phyloP scores from a whole-genome alignment of 495 filamentous ascomycete species.

The Aspergillus carlsbadensis region DNA sequence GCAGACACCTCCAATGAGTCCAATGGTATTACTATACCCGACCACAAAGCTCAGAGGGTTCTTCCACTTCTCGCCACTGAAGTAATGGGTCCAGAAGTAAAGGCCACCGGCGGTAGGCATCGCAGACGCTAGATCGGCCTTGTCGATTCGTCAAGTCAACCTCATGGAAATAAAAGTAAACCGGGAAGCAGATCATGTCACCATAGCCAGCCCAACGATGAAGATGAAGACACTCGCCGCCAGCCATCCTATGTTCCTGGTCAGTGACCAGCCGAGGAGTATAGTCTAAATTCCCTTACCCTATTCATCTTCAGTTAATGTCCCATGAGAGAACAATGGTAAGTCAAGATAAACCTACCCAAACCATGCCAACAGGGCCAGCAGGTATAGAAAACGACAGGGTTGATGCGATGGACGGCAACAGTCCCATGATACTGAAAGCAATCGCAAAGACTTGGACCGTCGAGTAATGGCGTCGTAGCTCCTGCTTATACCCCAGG shows the following conservation, averaged over 20 bases:
- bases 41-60: conserved; percentile 67
- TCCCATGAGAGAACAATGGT: not conserved
- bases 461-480: conserved; percentile 65
- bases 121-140: conserved; percentile 64
- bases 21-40: conserved; percentile 69
- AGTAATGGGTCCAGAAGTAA: conserved; percentile 72
- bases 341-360: conserved; percentile 35
- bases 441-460: conserved; percentile 68
- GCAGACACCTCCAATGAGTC: conserved; percentile 61
- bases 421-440: conserved; percentile 69
- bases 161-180: too few species aligned
- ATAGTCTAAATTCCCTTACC: conserved; percentile 19
- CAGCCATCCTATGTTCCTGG: conserved; percentile 52
- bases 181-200: conserved; percentile 16
- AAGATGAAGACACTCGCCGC: conserved; percentile 61
- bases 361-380: conserved; percentile 69
- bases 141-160: not conserved
- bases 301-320: conserved; percentile 20
- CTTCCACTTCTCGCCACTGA: conserved; percentile 55
- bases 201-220: conserved; percentile 65
- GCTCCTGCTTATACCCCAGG: conserved; percentile 68
- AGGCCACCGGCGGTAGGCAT: conserved; percentile 71
- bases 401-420: conserved; percentile 67
- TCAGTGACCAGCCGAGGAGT: conserved; percentile 8
- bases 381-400: conserved; percentile 64